Percentiles rank a stretch among this genome's conserved stretches.
These are phyloP conservation scores for Nadsonia commutata DNA, from an alignment of 1,139 yeast genomes.

Conservation along the genomic window DNA sequence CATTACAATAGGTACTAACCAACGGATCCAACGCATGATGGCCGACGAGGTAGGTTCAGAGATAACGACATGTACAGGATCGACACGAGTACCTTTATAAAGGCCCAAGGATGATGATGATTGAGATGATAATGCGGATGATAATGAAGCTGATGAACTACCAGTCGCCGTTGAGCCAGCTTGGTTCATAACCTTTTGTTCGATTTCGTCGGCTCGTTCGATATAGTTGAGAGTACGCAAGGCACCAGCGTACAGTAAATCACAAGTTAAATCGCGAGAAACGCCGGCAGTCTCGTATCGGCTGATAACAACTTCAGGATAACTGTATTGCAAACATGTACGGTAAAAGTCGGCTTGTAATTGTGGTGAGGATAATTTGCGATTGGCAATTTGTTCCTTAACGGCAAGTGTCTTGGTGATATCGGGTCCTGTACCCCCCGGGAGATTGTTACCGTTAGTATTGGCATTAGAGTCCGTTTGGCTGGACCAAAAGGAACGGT, in stretches of 20 bases:
- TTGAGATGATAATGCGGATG: background rate
- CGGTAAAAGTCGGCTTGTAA: constrained; percentile 75
- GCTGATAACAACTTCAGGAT: constrained; percentile 86
- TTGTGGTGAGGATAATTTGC: constrained; percentile 47
- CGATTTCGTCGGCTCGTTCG: constrained; percentile 52
- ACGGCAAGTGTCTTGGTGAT: too few relatives aligned
- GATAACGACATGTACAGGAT: constrained; percentile 84
- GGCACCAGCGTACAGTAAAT: constrained; percentile 65
- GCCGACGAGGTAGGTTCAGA: constrained; percentile 70
- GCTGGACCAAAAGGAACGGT: too few relatives aligned
- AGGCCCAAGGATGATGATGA: background rate
- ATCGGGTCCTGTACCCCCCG: too few relatives aligned
- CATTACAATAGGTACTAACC: constrained; percentile 72
- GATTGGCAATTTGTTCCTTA: constrained; percentile 75
- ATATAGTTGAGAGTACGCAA: constrained; percentile 60
- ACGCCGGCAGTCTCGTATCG: constrained; percentile 88
- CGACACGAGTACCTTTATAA: constrained; percentile 28
- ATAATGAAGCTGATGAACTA: background rate
- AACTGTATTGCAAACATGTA: constrained; percentile 55
- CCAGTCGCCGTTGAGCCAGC: constrained; percentile 5
- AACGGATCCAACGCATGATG: constrained; percentile 75
- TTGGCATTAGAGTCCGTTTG: too few relatives aligned
- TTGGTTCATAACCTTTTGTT: too few relatives aligned
- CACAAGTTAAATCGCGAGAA: constrained; percentile 65
- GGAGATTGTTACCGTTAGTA: too few relatives aligned